A percentile compares a stretch with the other conserved stretches of the same genome.
Evolutionary conservation across 1,284 basidiomycete species (phyloP).

Genomic region (Marasmius sp.): DNA sequence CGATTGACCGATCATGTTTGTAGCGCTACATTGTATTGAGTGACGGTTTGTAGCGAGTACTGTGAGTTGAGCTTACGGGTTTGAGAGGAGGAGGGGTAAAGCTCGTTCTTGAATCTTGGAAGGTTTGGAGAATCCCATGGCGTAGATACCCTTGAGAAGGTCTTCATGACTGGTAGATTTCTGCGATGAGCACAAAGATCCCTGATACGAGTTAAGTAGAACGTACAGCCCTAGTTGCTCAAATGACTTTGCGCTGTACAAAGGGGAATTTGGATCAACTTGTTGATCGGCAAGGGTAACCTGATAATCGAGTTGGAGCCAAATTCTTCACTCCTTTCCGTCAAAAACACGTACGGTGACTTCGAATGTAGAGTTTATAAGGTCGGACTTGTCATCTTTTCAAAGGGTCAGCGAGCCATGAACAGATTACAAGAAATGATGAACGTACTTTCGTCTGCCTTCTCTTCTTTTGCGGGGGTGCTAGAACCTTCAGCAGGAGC

Average conservation of each 20-base stretch:
- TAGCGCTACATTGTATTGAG: slow-evolving; percentile 55
- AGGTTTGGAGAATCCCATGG: slow-evolving; percentile 96
- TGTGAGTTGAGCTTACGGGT: slow-evolving; percentile 69
- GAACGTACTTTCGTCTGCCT: slow-evolving; percentile 18
- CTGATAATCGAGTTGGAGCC: slow-evolving; percentile 38
- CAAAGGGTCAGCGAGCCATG: neutral
- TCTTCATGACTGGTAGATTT: slow-evolving; percentile 68
- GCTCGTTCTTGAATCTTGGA: slow-evolving; percentile 99
- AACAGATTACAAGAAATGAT: slow-evolving; percentile 7
- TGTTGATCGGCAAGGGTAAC: slow-evolving; percentile 98
- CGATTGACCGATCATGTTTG: slow-evolving; percentile 99
- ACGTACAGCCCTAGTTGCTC: slow-evolving; percentile 91
- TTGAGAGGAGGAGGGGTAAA: slow-evolving; percentile 85
- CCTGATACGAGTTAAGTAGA: slow-evolving; percentile 1
- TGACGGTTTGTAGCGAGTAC: neutral
- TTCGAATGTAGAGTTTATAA: slow-evolving; percentile 74
- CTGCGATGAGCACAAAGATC: neutral
- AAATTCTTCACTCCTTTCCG: neutral
- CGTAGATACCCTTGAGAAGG: slow-evolving; percentile 94
- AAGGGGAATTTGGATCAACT: slow-evolving; percentile 91
- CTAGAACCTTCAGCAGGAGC: slow-evolving; percentile 17
- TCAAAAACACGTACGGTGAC: slow-evolving; percentile 52
- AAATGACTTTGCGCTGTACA: slow-evolving; percentile 93
- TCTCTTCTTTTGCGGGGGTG: slow-evolving; percentile 13
- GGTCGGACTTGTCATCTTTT: slow-evolving; percentile 44